Conservation (phyloP, 768 basidiomycete genomes). For the Panellus pusillus region DNA sequence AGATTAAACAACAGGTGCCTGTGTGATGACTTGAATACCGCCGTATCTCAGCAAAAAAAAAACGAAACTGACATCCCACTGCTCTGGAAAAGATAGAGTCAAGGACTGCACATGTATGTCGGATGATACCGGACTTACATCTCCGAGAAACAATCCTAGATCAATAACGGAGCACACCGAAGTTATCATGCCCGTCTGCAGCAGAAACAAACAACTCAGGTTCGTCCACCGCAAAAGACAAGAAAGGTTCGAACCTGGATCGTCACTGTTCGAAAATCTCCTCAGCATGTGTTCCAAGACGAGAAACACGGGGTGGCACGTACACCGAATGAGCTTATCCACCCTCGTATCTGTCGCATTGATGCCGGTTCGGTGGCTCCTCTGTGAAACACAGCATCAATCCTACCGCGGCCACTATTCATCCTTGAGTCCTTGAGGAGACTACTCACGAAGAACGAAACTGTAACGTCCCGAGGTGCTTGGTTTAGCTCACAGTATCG, state of each 20-base stretch:
- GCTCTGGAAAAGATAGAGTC: background rate
- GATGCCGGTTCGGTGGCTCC: constrained; percentile 37
- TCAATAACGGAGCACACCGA: constrained; percentile 33
- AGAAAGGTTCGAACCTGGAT: constrained; percentile 33
- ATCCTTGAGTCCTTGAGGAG: background rate
- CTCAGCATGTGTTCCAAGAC: background rate
- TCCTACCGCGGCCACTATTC: no score
- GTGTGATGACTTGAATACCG: background rate
- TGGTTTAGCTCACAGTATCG: no score
- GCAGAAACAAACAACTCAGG: constrained; percentile 6
- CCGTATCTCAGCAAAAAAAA: no score
- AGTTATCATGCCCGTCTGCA: constrained; percentile 25
- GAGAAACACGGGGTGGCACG: background rate
- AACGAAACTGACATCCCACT: constrained; percentile 14
- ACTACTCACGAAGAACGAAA: constrained; percentile 15
- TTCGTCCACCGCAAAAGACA: background rate
- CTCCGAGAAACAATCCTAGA: constrained; percentile 32
- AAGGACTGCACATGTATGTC: background rate
- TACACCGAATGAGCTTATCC: constrained; percentile 37
- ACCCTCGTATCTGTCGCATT: constrained; percentile 36
- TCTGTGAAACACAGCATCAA: constrained; percentile 20
- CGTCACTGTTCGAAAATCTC: constrained; percentile 28
- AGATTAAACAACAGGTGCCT: constrained; percentile 37
- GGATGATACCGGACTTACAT: constrained; percentile 4
- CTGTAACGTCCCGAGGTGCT: background rate